These are phyloP conservation scores for Calonectria pauciramosa DNA, from an alignment of 2,329 filamentous ascomycete species.

Conservation along the genomic window DNA sequence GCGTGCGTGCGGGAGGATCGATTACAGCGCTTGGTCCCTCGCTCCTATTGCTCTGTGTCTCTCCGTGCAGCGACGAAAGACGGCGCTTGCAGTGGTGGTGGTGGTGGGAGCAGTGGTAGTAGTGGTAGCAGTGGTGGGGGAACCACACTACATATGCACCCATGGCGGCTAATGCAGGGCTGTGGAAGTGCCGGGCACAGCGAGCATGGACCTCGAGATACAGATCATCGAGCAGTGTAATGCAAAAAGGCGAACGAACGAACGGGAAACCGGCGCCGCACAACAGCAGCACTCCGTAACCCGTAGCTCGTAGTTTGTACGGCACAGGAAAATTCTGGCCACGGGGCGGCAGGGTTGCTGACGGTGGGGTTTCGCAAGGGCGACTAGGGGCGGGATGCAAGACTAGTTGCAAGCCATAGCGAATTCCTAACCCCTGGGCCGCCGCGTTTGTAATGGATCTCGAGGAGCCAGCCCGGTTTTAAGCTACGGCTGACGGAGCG, in stretches of 20 bases:
- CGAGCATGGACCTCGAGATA: neutral
- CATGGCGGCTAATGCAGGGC: neutral
- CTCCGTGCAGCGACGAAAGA: neutral
- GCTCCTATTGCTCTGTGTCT: neutral
- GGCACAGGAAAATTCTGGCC: neutral
- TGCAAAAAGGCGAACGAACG: neutral
- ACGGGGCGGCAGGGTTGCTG: neutral
- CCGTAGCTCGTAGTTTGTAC: neutral
- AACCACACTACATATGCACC: neutral
- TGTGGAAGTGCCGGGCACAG: neutral
- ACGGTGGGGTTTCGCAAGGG: neutral
- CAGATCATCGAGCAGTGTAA: neutral
- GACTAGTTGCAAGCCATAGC: neutral
- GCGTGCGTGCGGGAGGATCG: neutral
- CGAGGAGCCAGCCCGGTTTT: neutral
- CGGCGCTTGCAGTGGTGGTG: neutral
- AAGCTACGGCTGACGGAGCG: slow-evolving; percentile 5
- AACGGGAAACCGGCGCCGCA: neutral
- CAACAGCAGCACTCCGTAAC: neutral
- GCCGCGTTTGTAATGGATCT: neutral
- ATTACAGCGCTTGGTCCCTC: neutral
- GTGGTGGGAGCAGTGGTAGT: neutral
- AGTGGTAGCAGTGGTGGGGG: neutral
- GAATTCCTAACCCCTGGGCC: neutral
- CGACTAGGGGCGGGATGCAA: slow-evolving; percentile 1